These are phyloP conservation scores for Carex kokanica DNA, from an alignment of 176 grass and related monocot genomes.

Conservation along the genomic window DNA sequence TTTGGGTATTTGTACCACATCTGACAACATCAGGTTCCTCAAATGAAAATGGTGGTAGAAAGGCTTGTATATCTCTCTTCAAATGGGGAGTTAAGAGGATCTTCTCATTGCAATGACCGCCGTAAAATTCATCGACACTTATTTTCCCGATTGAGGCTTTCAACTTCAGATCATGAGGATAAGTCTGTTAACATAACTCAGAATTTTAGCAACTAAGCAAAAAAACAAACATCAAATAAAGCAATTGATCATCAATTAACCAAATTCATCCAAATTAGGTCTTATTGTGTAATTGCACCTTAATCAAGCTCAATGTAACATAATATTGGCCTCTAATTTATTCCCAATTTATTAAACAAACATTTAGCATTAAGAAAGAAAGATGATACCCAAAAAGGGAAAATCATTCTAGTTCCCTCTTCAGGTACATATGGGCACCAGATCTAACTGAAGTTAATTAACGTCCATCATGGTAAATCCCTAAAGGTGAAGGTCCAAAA, in stretches of 20 bases:
- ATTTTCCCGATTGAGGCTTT: conserved; percentile 53
- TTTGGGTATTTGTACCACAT: conserved; percentile 30
- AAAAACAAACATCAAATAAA: neutral
- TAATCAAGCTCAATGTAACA: neutral
- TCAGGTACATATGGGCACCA: neutral
- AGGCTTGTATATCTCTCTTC: conserved; percentile 61
- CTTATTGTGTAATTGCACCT: neutral
- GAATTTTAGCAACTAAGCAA: conserved; percentile 17
- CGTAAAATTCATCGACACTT: conserved; percentile 73
- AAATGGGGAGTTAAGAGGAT: conserved; percentile 63
- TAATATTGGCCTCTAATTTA: conserved; percentile 1
- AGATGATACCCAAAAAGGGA: conserved; percentile 18
- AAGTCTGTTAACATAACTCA: conserved; percentile 64
- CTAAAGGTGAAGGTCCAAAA: neutral
- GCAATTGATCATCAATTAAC: neutral
- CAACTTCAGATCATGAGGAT: conserved; percentile 63
- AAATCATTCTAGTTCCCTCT: conserved; percentile 11
- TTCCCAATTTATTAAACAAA: conserved; percentile 22
- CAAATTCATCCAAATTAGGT: conserved; percentile 8
- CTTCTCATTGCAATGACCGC: conserved; percentile 25
- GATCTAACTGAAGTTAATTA: conserved; percentile 3
- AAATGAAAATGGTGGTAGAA: conserved; percentile 59
- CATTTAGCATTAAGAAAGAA: conserved; percentile 13
- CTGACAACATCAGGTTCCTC: conserved; percentile 34
- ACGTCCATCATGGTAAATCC: neutral